phyloP scores from a whole-genome alignment of 148 eudicot species.

The Arbutus unedo region DNA sequence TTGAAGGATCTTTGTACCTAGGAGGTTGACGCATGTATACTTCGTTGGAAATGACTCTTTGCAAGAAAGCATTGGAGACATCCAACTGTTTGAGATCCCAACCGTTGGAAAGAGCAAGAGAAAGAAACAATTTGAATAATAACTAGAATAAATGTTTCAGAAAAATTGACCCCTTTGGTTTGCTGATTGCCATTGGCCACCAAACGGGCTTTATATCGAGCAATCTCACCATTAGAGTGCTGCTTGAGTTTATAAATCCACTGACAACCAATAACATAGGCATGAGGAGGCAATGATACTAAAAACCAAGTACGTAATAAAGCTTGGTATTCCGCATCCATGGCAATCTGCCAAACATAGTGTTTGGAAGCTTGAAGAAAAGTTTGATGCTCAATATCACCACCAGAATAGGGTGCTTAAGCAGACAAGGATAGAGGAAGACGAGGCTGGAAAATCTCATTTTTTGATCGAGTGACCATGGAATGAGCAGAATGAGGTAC shows the following conservation, averaged over 20 bases:
- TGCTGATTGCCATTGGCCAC: neutral
- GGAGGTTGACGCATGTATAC: neutral
- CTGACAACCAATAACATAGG: no score
- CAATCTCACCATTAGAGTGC: neutral
- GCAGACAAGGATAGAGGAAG: no score
- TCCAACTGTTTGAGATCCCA: neutral
- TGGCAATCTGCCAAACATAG: no score
- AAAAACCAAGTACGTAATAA: no score
- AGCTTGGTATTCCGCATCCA: no score
- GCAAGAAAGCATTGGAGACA: slow-evolving; percentile 3
- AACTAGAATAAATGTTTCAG: neutral
- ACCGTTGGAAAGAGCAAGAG: neutral
- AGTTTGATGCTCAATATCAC: no score
- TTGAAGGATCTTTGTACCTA: neutral
- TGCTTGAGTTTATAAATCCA: no score
- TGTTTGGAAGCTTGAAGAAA: no score
- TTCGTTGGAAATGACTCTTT: neutral
- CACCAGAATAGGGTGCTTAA: no score
- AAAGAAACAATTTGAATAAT: neutral
- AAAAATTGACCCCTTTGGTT: neutral
- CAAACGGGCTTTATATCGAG: neutral
- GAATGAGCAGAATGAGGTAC: neutral
- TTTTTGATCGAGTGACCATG: neutral
- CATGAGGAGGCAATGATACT: no score
- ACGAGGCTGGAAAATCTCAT: no score